Conservation (phyloP, 495 filamentous ascomycete genomes). For the Aspergillus ellipticus region DNA sequence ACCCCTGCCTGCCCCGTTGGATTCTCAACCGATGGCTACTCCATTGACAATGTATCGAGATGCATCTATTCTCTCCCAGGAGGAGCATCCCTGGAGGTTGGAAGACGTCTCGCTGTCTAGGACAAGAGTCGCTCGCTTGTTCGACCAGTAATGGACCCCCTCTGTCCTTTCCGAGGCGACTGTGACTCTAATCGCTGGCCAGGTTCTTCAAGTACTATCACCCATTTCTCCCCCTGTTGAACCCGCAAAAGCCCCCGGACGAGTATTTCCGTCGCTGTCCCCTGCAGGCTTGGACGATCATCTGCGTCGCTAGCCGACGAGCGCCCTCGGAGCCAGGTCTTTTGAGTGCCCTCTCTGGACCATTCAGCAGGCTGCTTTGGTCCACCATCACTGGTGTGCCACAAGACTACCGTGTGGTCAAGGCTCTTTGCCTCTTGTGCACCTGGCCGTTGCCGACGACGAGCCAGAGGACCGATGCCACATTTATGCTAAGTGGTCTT, state of each 20-base stretch:
- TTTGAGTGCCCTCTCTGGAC: slow-evolving; percentile 64
- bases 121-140: slow-evolving; percentile 36
- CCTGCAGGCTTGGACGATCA: slow-evolving; percentile 82
- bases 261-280: slow-evolving; percentile 71
- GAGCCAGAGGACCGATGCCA: slow-evolving; percentile 80
- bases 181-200: slow-evolving; percentile 11
- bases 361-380: slow-evolving; percentile 76
- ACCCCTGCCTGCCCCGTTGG: slow-evolving; percentile 37
- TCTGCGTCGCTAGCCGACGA: slow-evolving; percentile 75
- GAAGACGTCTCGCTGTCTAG: slow-evolving; percentile 42
- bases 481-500: slow-evolving; percentile 82
- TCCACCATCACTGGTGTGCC: slow-evolving; percentile 75
- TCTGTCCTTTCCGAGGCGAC: neutral
- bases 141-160: slow-evolving; percentile 36
- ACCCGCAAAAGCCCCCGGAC: slow-evolving; percentile 66
- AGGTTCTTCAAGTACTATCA: slow-evolving; percentile 78
- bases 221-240: slow-evolving; percentile 79
- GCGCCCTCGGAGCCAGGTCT: slow-evolving; percentile 65
- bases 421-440: slow-evolving; percentile 84
- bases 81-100: slow-evolving; percentile 38
- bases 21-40: slow-evolving; percentile 35
- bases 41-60: slow-evolving; percentile 38
- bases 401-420: slow-evolving; percentile 82
- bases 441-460: slow-evolving; percentile 89
- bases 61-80: slow-evolving; percentile 40